Percentiles rank a stretch among this genome's conserved stretches.
Conservation (phyloP, 2,329 filamentous ascomycete genomes). For the Fusarium sp. region DNA sequence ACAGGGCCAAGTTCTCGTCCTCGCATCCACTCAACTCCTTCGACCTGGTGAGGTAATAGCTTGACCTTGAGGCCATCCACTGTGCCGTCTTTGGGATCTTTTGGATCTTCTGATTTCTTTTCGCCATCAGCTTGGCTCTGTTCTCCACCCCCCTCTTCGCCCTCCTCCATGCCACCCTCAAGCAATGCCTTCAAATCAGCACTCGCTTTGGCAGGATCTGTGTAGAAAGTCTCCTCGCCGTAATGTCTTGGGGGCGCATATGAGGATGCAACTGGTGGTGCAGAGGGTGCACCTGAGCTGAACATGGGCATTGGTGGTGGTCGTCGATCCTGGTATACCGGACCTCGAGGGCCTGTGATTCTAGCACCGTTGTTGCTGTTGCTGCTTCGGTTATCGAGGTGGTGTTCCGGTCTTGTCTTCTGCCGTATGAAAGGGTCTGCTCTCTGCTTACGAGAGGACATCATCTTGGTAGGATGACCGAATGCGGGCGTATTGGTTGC, state of each 20-base stretch:
- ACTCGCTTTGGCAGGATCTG: slow-evolving; percentile 76
- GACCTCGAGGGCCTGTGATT: slow-evolving; percentile 58
- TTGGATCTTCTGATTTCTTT: slow-evolving; percentile 40
- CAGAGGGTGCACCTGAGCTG: slow-evolving; percentile 50
- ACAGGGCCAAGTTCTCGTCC: slow-evolving; percentile 88
- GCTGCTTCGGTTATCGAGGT: slow-evolving; percentile 53
- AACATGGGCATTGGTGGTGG: slow-evolving; percentile 59
- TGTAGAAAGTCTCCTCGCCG: slow-evolving; percentile 67
- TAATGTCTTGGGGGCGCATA: slow-evolving; percentile 27
- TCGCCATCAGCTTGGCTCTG: slow-evolving; percentile 32
- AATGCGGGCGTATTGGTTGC: slow-evolving; percentile 44
- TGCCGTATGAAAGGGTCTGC: slow-evolving; percentile 65
- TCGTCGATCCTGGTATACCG: slow-evolving; percentile 59
- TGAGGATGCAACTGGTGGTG: slow-evolving; percentile 15
- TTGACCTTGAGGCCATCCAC: slow-evolving; percentile 87
- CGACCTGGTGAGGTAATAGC: slow-evolving; percentile 91
- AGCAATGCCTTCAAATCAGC: slow-evolving; percentile 84
- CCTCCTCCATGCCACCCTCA: slow-evolving; percentile 81
- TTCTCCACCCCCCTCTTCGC: slow-evolving; percentile 60
- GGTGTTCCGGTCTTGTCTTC: slow-evolving; percentile 66
- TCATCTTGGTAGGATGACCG: slow-evolving; percentile 55
- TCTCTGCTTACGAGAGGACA: slow-evolving; percentile 64
- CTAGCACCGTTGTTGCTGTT: slow-evolving; percentile 48
- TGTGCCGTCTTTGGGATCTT: slow-evolving; percentile 57
- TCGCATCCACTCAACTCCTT: slow-evolving; percentile 94